Base-by-base conservation (phyloP, 2,329 filamentous ascomycete species). In the Calonectria henricotiae region DNA sequence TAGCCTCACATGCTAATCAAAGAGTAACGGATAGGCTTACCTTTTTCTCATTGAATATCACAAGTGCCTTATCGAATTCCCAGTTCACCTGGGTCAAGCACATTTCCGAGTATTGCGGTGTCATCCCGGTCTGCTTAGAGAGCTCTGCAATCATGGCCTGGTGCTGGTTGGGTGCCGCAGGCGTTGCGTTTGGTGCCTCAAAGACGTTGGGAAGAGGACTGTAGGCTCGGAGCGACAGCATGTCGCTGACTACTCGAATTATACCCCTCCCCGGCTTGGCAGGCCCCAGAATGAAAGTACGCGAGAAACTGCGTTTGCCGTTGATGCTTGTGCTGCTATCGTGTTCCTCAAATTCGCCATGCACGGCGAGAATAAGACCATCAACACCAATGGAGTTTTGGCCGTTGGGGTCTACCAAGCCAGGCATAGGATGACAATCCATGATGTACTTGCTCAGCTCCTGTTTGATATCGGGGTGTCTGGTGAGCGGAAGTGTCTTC, bases 311-410 rank as follows among this genome's bases (percentile, higher is more conserved):
- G 70, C 94, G 91, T 75, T 91, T 89, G 43, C 90, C 86, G 49
- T 88, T 88, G 51, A 88, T 86, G 58, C 87, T 85, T 25, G 86
- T 88, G 17, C 82, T 82, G 4, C 84, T 80, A 74, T 93, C 89
- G 20, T 91, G 85, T 79, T 98, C 95, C 60, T 96, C 91, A 70
- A 94, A 97, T 77, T 96, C 93, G 72, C 94, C 93, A 76, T 96
- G 93, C n/a, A 96, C 87, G 8, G 89, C 92, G 74, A 97, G 89
- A 61, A 94, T 88, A 73, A 97, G 89, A 8, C 94, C 94, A 73
- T 93, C 93, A 23, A 96, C 93, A 5, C 93, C 94, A 23, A 85
- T 84, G 1, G 84, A 80, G 71, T 87, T 91, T 73, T 91, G 86
- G 1, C 91, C 90, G 13, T 87, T 88, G 3, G 91, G 91, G 75